Percentiles rank a stretch among this genome's conserved stretches.
Conservation (phyloP, 441 rosid genomes). For the Biscutella auriculata region DNA sequence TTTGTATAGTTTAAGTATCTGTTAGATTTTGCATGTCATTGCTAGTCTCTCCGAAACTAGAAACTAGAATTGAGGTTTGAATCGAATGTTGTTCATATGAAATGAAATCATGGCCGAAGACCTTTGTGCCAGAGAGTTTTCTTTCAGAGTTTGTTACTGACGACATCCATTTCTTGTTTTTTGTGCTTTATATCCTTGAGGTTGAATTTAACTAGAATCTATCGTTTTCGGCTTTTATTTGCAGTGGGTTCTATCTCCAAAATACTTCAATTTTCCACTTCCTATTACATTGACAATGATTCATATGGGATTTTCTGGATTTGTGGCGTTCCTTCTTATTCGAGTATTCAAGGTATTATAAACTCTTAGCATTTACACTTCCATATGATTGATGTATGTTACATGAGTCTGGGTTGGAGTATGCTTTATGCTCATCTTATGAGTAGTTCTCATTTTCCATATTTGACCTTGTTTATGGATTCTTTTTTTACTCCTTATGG, state of each 20-base stretch:
- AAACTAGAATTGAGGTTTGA: neutral
- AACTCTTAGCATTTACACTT: neutral
- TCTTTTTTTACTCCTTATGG: too few relatives aligned
- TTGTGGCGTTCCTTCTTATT: slow-evolving; percentile 71
- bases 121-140: neutral
- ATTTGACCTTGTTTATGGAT: too few relatives aligned
- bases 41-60: too few relatives aligned
- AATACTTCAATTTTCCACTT: slow-evolving; percentile 82
- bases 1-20: neutral
- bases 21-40: neutral
- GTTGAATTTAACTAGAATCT: neutral
- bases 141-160: neutral
- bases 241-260: slow-evolving; percentile 98
- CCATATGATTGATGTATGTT: too few relatives aligned
- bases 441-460: neutral
- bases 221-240: slow-evolving; percentile 14
- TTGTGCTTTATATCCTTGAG: neutral
- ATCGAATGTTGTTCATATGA: neutral
- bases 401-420: too few relatives aligned
- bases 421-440: neutral
- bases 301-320: slow-evolving; percentile 93
- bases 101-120: neutral
- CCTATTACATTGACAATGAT: slow-evolving; percentile 97
- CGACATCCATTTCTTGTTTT: neutral
- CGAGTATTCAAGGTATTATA: slow-evolving; percentile 81